Evolutionary conservation across 352 stramenopile species (phyloP), one percentile per base, ranked within the genome.

Genomic region (Pythium apleroticum): DNA sequence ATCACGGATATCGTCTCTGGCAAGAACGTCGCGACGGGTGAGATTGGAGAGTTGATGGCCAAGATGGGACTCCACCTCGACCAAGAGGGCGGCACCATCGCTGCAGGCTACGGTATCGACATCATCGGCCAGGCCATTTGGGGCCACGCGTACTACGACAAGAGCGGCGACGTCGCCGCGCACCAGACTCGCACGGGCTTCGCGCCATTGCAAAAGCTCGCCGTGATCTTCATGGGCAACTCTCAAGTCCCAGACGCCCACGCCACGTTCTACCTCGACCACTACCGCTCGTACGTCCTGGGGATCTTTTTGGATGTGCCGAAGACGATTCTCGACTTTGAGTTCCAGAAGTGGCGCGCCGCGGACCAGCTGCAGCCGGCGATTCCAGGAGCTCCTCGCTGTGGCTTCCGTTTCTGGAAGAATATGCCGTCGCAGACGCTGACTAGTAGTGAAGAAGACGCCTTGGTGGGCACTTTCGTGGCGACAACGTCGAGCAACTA

Each of bases 81-180:
- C 0, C 59, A 69, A 0, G 81, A 91, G 4, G 83, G 80, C 24
- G 73, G 77, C 43, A 81, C 76, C 5, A 63, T 90, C 14, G 66
- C 77, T 1, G 78, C 80, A 4, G 83, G 83, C 4, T 91, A 91
- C 27, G 83, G 80, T 17, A 80, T 91, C 48, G 83, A 91, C 50
- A 81, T 78, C 56, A 64, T 87, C 52, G 76, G 72, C 0, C 67
- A 77, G 14, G 79, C 72, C 0, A 72, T 87, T 48, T 89, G 78
- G 78, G 83, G 83, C 4, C 75, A 87, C 57, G 74, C 78, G 30
- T 90, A 91, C 58, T 74, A 75, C 22, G 83, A 91, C 68, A 91
- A 91, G 63, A 80, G 78, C 30, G 80, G 79, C 2, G 83, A 91
- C 63, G 85, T 78, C 3, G 33, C 64, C 3, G 57, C 77, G 3